A percentile compares a stretch with the other conserved stretches of the same genome.
Conservation (phyloP, 176 grass and related monocot species). For the Carex scoparia region DNA sequence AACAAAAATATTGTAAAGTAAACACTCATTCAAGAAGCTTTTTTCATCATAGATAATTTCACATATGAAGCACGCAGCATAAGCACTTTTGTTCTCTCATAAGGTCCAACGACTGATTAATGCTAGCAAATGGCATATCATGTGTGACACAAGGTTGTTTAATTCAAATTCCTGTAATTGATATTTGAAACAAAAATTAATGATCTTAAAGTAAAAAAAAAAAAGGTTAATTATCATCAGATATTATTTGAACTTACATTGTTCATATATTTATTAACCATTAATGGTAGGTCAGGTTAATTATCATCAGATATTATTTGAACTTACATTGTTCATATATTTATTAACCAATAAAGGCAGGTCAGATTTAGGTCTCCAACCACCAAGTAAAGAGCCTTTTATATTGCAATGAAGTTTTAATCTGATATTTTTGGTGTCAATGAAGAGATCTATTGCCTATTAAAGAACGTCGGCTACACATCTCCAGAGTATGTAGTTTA, state of each 20-base stretch:
- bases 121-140: conserved; percentile 68
- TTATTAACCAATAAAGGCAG: conserved; percentile 76
- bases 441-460: too few species aligned
- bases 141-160: conserved; percentile 74
- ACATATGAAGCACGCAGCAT: conserved; percentile 88
- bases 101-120: conserved; percentile 68
- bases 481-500: background rate
- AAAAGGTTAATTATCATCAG: background rate
- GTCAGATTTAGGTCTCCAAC: conserved; percentile 94
- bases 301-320: too few species aligned
- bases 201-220: background rate
- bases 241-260: conserved; percentile 23
- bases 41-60: conserved; percentile 29
- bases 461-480: background rate
- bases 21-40: background rate
- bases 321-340: too few species aligned
- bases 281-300: too few species aligned
- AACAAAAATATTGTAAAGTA: background rate
- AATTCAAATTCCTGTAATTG: conserved; percentile 76
- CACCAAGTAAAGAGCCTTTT: conserved; percentile 58
- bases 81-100: conserved; percentile 84
- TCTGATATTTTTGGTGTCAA: background rate
- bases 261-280: too few species aligned
- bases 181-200: conserved; percentile 8
- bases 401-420: background rate